phyloP scores from a whole-genome alignment of 495 filamentous ascomycete species.

The Neohortaea acidophila region DNA sequence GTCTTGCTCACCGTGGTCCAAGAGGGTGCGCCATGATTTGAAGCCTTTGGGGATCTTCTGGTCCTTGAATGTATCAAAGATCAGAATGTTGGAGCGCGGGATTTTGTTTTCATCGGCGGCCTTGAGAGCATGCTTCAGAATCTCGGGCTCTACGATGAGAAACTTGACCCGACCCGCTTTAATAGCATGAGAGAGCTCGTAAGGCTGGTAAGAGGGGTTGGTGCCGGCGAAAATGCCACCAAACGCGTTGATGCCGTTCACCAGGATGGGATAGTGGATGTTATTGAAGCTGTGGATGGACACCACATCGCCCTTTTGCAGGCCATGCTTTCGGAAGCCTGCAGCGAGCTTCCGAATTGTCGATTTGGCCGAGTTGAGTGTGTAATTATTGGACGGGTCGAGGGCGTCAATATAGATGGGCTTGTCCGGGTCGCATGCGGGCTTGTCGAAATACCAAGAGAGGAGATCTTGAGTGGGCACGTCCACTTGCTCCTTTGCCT shows the following conservation, averaged over 20 bases:
- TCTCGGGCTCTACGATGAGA: conserved; percentile 37
- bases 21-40: conserved; percentile 10
- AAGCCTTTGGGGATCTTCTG: too few species aligned
- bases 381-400: conserved; percentile 12
- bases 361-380: conserved; percentile 10
- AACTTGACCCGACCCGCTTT: conserved; percentile 27
- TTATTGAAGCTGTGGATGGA: conserved; percentile 22
- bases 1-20: conserved; percentile 21
- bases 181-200: conserved; percentile 30
- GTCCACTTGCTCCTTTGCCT: too few species aligned
- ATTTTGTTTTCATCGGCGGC: conserved; percentile 32
- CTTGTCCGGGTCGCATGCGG: too few species aligned
- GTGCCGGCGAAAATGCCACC: conserved; percentile 27
- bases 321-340: conserved; percentile 19
- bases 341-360: conserved; percentile 21
- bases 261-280: conserved; percentile 30
- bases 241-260: conserved; percentile 26
- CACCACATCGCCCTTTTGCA: conserved; percentile 22
- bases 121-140: conserved; percentile 28
- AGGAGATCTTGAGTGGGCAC: too few species aligned
- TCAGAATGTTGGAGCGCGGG: conserved; percentile 32
- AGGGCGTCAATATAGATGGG: conserved; percentile 19
- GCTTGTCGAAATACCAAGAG: too few species aligned
- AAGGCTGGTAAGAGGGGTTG: conserved; percentile 27
- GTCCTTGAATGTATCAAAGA: conserved; percentile 31